Evolutionary conservation across 345 rosid species (phyloP), one percentile per base, ranked within the genome.

Genomic region (Brassica cretica): DNA sequence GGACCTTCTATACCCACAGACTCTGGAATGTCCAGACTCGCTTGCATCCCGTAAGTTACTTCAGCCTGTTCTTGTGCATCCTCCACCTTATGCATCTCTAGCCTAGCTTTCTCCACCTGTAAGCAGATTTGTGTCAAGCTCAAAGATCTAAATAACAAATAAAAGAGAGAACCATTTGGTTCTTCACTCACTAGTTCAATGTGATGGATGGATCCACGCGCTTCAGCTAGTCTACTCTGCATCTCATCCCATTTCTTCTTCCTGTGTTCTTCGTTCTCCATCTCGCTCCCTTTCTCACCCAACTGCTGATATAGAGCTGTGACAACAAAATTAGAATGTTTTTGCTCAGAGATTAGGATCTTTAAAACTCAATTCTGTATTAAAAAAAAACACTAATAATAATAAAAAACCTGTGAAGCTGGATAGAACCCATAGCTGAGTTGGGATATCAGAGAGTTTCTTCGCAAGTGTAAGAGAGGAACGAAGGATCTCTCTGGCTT

Each of bases 341-440:
- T 30, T 5, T 41, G 14, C 18, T 80, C 49, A 75, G 77, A 56
- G 29, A 51, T 44, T 41, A 30, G 9, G 65, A 65, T 25, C 32
- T 16, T 11, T 44, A 11, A 11, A 46, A 35, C 56, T 46, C 68
- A 59, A 12, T 60, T 66, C 29, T 64, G 30, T 32, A 63, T 32
- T 2, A 9, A 71, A 3, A 39, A 37, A 62, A 21, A 24, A 7
- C 0, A 49, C n/a, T 49, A 49, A 49, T 56, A 67, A 30, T 21
- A 53, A 7, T 71, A 11, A 25, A 58, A 5, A 77, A 94, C 98
- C 94, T 76, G 98, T 84, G 78, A 96, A 81, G 78, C 91, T 90
- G 72, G 97, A 90, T 70, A 95, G 85, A 76, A 91, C 97, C 96
- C 98, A 93, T 61, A 91, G 89, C 86, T 96, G 99, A 77, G 98